Evolutionary conservation across 2,329 filamentous ascomycete genomes (phyloP), one percentile per base, ranked within the genome.

Genomic region (Sclerotinia subarctica): DNA sequence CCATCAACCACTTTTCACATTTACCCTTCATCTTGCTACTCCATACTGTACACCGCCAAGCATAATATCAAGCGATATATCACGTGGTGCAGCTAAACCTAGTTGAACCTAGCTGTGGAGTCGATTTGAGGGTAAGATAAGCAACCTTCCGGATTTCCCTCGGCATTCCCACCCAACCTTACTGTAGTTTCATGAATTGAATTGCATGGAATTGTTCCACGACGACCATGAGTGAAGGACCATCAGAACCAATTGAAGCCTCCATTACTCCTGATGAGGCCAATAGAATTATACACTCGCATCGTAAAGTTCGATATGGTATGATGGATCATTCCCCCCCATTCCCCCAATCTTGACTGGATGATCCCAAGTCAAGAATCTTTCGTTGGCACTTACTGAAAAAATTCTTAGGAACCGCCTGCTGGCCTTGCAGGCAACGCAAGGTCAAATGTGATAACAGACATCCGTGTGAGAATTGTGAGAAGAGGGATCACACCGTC

Each of bases 401-500:
- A 65, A 67, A 35, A 8, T 51, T 29, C 24, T 66, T 42, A 74
- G 75, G 76, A 29, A 77, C 76, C 26, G 71, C 67, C 68, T 90
- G 87, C 74, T 90, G 87, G 86, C 87, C 87, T 17, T 90, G 87
- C 75, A 82, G 87, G 57, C 87, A 89, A 77, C 83, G 87, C 71
- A 89, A 90, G 78, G 87, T 90, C 52, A 89, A 89, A 78, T 90
- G 87, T 76, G 87, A 89, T 79, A 89, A 89, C 77, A 86, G 88
- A 76, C 84, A 88, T 74, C 87, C 87, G 0, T 90, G 87, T 77
- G 86, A 89, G 74, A 90, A 90, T 75, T 90, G 87, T 74, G 83
- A 88, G 74, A 89, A 88, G 79, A 80, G 87, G 66, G 86, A 89
- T 69, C 87, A 90, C 72, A 82, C 86, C 2, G 82, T 85, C 77